Base-by-base conservation (phyloP, 176 grass and related monocot genomes). In the Triticum monococcum region DNA sequence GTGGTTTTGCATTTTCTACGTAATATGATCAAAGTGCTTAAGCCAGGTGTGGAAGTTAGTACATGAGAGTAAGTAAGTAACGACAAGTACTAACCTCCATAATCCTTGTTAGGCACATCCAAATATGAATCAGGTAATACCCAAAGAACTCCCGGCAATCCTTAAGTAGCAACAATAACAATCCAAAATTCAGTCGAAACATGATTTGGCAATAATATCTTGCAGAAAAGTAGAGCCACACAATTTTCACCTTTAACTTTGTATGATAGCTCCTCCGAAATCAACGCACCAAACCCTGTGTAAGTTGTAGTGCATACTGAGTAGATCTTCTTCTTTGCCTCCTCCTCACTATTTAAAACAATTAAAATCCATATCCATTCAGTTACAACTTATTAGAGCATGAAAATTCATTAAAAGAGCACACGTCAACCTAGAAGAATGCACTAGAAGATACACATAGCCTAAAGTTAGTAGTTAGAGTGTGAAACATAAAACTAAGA, bases 91-190 rank as follows among this genome's bases (percentile, higher is more conserved):
- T 22, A 81, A 98, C 96, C 96, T 98, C 96, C 96, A 54, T 98
- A 98, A 43, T 98, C 96, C 86, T 98, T 94, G 89, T 98, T 98
- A 28, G 96, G 92, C 68, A 98, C 96, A 92, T 98, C 96, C 81
- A 98, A 83, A 75, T 98, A 98, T 3, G 96, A 98, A 92, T 98
- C 96, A 68, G 96, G 96, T 75, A 98, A 91, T 73, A 98, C 96
- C 96, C 96, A 98, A 77, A 98, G 96, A 88, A 98, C 96, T 88
- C 96, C 93, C 2, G 96, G 93, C 81, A 98, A 91, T 86, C 90
- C 93, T 98, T 79, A 50, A 24, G 67, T 28, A 78, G 65, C 22
- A 59, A 71, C 33, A 83, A 24, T 13, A 84, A 68, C 2, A 56
- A 81, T 77, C 50, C 12, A 8, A 45, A 81, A 64, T n/a, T 86